These are phyloP conservation scores for Mycena epipterygia DNA, from an alignment of 768 basidiomycete species.

Conservation along the genomic window DNA sequence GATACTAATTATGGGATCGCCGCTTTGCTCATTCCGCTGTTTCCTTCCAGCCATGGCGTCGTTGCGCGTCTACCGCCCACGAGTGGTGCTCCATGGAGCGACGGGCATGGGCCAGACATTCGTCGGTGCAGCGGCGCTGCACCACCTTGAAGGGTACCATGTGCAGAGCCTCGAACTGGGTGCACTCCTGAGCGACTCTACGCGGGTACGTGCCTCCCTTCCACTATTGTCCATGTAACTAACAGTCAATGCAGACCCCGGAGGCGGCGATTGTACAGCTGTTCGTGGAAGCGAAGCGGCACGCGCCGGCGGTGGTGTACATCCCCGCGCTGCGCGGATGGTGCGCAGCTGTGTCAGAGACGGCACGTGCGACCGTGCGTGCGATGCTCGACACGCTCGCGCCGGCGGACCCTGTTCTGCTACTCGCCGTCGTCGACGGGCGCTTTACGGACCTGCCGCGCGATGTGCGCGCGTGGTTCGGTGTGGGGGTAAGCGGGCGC, in stretches of 20 bases:
- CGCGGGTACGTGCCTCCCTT: constrained; percentile 70
- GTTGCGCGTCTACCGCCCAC: constrained; percentile 89
- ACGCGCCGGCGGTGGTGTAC: constrained; percentile 96
- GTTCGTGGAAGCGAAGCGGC: constrained; percentile 96
- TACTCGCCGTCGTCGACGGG: constrained; percentile 92
- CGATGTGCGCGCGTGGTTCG: constrained; percentile 95
- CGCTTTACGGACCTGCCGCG: constrained; percentile 74
- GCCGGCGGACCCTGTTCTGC: constrained; percentile 93
- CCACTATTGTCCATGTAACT: constrained; percentile 1
- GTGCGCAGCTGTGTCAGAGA: constrained; percentile 89
- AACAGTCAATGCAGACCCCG: constrained; percentile 66
- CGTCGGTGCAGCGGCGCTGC: constrained; percentile 90
- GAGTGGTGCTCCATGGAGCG: constrained; percentile 85
- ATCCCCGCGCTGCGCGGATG: constrained; percentile 91
- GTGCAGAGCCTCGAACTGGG: constrained; percentile 95
- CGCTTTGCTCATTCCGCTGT: constrained; percentile 29
- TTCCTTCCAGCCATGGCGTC: constrained; percentile 84
- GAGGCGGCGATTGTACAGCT: constrained; percentile 96
- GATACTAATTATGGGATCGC: neutral
- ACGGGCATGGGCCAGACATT: constrained; percentile 93
- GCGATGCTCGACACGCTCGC: constrained; percentile 93
- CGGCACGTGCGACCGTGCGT: constrained; percentile 85
- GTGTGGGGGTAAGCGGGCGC: constrained; percentile 79
- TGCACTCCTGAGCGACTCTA: constrained; percentile 88
- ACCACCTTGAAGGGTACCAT: constrained; percentile 96